Evolutionary conservation across 1,284 basidiomycete genomes (phyloP), one percentile per base, ranked within the genome.

Genomic region (Trichosporon faecale): DNA sequence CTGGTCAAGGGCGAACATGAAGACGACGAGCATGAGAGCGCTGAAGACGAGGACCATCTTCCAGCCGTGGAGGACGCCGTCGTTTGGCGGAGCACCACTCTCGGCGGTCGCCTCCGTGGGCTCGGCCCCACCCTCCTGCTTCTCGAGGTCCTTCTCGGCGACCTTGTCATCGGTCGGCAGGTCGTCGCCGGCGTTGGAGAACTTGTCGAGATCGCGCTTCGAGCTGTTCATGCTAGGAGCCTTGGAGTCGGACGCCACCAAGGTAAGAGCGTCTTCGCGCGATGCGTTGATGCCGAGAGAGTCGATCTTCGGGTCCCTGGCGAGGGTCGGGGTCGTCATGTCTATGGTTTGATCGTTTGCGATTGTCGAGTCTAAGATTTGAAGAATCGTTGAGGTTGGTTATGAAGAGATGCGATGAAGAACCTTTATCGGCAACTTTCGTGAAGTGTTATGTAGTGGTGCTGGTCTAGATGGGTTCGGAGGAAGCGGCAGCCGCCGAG

Each of bases 1-100:
- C 69, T 81, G 80, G 73, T 82, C 80, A 18, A 72, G 64, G 5
- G 73, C 70, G 23, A 73, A 73, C 72, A 73, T 73, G 60, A 83
- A 81, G 18, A 84, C 79, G 21, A 78, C 72, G 3, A 79, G 69
- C 75, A 83, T 77, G 70, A 79, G 70, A 0, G 77, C 66, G 14
- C 76, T n/a, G 73, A 80, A 82, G 16, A 80, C 80, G 40, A 76
- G 64, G 63, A 70, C 74, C 16, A 81, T 71, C 25, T 73, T 72
- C 18, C 68, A 18, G 40, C 80, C 80, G 0, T 64, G 66, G 46
- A 81, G 67, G 49, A 78, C 61, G 29, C 77, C 77, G n/a, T 71
- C 70, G n/a, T 71, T 68, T 9, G 69, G 69, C 33, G 67, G 72
- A 6, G 25, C 4, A 9, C 23, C 29, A 31, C 35, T 14, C 35